These are phyloP conservation scores for Chamaecyparis obtusa DNA, from an alignment of 75 land plant species.

Conservation along the genomic window DNA sequence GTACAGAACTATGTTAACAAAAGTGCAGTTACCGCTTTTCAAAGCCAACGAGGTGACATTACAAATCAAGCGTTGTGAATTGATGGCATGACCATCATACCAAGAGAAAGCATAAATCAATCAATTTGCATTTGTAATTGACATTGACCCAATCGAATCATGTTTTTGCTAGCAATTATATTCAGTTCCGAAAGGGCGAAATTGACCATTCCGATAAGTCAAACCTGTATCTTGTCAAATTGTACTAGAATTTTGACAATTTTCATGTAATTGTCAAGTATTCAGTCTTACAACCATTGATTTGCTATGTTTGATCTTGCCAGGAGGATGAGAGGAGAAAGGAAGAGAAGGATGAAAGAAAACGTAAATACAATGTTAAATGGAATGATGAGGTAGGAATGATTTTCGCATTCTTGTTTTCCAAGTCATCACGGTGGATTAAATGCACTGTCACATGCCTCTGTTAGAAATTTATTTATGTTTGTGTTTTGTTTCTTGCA, in stretches of 20 bases:
- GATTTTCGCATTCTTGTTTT: neutral
- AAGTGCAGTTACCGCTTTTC: neutral
- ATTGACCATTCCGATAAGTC: neutral
- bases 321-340: slow-evolving; percentile 89
- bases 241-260: neutral
- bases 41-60: neutral
- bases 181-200: neutral
- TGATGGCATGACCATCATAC: neutral
- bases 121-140: neutral
- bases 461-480: neutral
- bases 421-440: neutral
- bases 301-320: neutral
- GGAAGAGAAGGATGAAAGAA: slow-evolving; percentile 89
- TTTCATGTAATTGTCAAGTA: neutral
- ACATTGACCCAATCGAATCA: neutral
- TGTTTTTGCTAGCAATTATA: neutral
- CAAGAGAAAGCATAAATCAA: neutral
- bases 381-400: slow-evolving; percentile 84
- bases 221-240: neutral
- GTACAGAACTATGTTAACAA: neutral
- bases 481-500: slow-evolving; percentile 20
- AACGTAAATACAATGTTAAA: slow-evolving; percentile 87
- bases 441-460: neutral
- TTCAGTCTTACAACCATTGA: neutral
- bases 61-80: neutral